Evolutionary conservation across 2,329 filamentous ascomycete species (phyloP).

Genomic region (Chaetothyriales sp.): DNA sequence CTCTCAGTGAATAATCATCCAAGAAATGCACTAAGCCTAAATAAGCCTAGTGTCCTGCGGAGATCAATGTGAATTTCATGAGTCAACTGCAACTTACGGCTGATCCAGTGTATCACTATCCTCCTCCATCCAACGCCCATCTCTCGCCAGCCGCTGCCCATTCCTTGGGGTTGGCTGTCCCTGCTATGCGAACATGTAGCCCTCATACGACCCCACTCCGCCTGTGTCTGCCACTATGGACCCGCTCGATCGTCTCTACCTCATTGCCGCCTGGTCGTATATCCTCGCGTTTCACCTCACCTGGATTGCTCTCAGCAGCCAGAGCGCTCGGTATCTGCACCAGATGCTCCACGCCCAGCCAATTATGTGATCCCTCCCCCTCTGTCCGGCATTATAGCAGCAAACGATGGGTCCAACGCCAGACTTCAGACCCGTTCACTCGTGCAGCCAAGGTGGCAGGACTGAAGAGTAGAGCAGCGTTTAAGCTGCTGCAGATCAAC

Average conservation of each 20-base stretch:
- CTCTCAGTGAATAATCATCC: too few species aligned
- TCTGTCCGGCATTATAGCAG: conserved; percentile 42
- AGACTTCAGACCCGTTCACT: conserved; percentile 56
- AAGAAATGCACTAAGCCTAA: too few species aligned
- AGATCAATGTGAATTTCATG: too few species aligned
- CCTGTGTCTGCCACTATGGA: conserved; percentile 9
- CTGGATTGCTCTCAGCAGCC: conserved; percentile 7
- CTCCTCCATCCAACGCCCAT: background rate
- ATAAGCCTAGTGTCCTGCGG: too few species aligned
- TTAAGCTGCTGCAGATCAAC: conserved; percentile 86
- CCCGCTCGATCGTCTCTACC: conserved; percentile 13
- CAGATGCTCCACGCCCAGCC: background rate
- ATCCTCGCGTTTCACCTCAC: conserved; percentile 15
- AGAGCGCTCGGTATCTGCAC: background rate
- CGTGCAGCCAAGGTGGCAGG: conserved; percentile 62
- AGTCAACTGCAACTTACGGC: too few species aligned
- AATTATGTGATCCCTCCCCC: background rate
- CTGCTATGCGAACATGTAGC: conserved; percentile 14
- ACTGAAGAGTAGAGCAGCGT: conserved; percentile 80
- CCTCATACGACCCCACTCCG: conserved; percentile 1
- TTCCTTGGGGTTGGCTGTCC: background rate
- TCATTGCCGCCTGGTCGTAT: conserved; percentile 16
- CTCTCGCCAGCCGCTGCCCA: background rate
- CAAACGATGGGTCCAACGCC: conserved; percentile 62
- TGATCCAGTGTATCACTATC: background rate